These are phyloP conservation scores for Tuber calosporum DNA, from an alignment of 495 filamentous ascomycete genomes.

Conservation along the genomic window DNA sequence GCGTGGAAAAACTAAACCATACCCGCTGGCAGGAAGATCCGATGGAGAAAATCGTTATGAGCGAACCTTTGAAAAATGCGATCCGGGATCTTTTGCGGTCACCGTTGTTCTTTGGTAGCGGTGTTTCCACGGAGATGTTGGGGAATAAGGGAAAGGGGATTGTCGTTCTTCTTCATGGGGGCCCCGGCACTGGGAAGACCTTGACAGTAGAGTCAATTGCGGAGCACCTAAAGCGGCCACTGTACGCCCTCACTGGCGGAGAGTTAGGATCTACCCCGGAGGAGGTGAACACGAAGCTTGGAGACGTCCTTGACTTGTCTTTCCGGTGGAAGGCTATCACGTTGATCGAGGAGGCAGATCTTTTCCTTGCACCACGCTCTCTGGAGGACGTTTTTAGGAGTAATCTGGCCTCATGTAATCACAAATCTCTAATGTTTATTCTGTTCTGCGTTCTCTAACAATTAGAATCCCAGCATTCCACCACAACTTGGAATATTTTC, in stretches of 20 bases:
- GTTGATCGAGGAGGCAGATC: slow-evolving; percentile 56
- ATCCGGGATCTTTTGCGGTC: neutral
- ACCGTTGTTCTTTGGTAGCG: neutral
- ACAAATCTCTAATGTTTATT: neutral
- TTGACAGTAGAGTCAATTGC: slow-evolving; percentile 19
- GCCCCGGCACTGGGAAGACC: slow-evolving; percentile 19
- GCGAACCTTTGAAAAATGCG: neutral
- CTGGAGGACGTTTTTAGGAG: slow-evolving; percentile 25
- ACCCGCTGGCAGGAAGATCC: neutral
- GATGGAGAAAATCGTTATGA: neutral
- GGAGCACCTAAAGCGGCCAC: slow-evolving; percentile 13
- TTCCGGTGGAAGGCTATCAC: slow-evolving; percentile 12
- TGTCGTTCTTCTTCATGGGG: slow-evolving; percentile 16
- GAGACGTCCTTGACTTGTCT: neutral
- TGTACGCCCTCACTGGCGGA: slow-evolving; percentile 11
- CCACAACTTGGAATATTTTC: slow-evolving; percentile 50
- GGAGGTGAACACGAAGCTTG: slow-evolving; percentile 7
- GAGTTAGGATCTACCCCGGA: slow-evolving; percentile 6
- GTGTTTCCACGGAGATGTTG: neutral
- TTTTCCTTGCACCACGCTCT: slow-evolving; percentile 55
- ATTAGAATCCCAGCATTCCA: slow-evolving; percentile 45
- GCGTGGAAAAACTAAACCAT: neutral
- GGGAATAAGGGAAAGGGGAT: slow-evolving; percentile 21
- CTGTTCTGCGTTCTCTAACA: neutral
- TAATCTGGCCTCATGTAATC: slow-evolving; percentile 5